Percentiles rank a stretch among this genome's conserved stretches.
Conservation (phyloP, 768 basidiomycete species). For the Inosperma sp. region DNA sequence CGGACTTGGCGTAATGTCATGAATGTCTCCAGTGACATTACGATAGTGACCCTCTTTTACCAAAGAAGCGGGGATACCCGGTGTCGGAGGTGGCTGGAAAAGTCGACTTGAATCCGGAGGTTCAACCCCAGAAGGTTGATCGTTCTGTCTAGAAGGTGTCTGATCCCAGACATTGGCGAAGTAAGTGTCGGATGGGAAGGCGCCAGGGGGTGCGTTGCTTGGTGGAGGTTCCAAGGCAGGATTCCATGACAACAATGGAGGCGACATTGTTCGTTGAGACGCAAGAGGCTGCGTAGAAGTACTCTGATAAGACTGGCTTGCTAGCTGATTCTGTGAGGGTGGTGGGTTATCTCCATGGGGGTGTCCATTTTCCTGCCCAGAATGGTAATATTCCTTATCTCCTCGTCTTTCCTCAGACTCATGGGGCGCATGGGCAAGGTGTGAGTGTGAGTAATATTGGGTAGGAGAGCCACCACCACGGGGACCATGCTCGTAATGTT, state of each 20-base stretch:
- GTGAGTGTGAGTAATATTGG: slow-evolving; percentile 11
- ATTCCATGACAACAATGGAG: slow-evolving; percentile 73
- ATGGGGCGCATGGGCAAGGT: no score
- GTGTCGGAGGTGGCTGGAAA: slow-evolving; percentile 55
- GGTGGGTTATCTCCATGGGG: slow-evolving; percentile 19
- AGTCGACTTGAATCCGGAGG: slow-evolving; percentile 45
- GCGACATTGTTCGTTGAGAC: slow-evolving; percentile 49
- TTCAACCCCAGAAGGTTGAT: slow-evolving; percentile 30
- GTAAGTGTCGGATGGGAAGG: slow-evolving; percentile 70
- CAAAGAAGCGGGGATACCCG: slow-evolving; percentile 62
- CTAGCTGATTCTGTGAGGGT: slow-evolving; percentile 15
- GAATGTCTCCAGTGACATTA: slow-evolving; percentile 50
- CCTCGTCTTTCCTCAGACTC: neutral
- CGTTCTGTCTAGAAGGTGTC: slow-evolving; percentile 38
- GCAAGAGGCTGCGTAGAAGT: slow-evolving; percentile 19
- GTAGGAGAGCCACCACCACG: neutral
- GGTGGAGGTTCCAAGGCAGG: slow-evolving; percentile 79
- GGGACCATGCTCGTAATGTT: slow-evolving; percentile 7
- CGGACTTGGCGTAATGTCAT: slow-evolving; percentile 49
- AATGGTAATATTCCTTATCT: slow-evolving; percentile 12
- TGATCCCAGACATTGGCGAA: slow-evolving; percentile 88
- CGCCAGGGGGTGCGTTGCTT: slow-evolving; percentile 47
- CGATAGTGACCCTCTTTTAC: slow-evolving; percentile 73
- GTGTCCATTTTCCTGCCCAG: slow-evolving; percentile 16
- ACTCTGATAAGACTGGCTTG: slow-evolving; percentile 17